Conservation (phyloP, 2,329 filamentous ascomycete species). For the Celoporthe dispersa region DNA sequence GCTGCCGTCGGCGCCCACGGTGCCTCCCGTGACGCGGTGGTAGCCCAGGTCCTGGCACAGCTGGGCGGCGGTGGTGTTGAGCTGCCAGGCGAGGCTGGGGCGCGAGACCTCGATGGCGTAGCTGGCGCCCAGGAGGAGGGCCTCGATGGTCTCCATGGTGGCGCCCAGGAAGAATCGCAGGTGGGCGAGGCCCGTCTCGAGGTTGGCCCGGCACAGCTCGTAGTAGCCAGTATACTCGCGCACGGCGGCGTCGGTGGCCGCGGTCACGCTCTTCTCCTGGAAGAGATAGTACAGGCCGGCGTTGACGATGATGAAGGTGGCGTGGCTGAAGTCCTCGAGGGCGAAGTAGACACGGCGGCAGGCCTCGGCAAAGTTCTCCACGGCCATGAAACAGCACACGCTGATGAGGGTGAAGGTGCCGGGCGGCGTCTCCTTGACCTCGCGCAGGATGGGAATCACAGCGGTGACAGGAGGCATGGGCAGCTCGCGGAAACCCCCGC, state of each 20-base stretch:
- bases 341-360: slow-evolving; percentile 46
- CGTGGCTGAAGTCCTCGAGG: slow-evolving; percentile 54
- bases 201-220: slow-evolving; percentile 50
- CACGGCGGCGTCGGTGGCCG: slow-evolving; percentile 33
- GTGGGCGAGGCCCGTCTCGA: slow-evolving; percentile 55
- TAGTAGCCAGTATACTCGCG: slow-evolving; percentile 45
- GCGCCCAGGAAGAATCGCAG: slow-evolving; percentile 62
- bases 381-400: slow-evolving; percentile 50
- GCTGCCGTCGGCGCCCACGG: slow-evolving; percentile 29
- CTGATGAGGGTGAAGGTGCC: slow-evolving; percentile 53
- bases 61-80: slow-evolving; percentile 61
- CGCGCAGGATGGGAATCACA: slow-evolving; percentile 54
- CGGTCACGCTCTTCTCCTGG: slow-evolving; percentile 49
- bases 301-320: slow-evolving; percentile 56
- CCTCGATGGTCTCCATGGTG: slow-evolving; percentile 58
- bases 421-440: slow-evolving; percentile 52
- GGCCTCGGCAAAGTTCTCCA: slow-evolving; percentile 54
- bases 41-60: slow-evolving; percentile 67
- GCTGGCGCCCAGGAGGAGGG: slow-evolving; percentile 62
- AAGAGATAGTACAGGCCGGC: slow-evolving; percentile 55
- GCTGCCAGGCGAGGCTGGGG: slow-evolving; percentile 67
- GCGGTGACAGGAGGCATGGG: slow-evolving; percentile 57
- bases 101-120: slow-evolving; percentile 66
- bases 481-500: slow-evolving; percentile 54
- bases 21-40: slow-evolving; percentile 50